phyloP scores from a whole-genome alignment of 2,329 filamentous ascomycete species.

The Colletotrichum cordylinicola region DNA sequence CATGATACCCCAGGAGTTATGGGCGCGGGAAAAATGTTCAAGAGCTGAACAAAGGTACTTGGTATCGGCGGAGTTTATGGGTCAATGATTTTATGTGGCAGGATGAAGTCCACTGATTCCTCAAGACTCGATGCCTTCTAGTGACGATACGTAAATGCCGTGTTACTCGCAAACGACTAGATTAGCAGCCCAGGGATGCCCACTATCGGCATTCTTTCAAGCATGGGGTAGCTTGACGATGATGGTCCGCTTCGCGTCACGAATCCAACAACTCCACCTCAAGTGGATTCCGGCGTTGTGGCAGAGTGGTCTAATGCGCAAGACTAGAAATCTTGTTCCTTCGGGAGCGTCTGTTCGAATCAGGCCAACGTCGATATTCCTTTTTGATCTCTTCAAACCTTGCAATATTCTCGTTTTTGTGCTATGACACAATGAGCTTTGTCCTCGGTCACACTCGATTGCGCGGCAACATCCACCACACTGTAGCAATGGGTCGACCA shows the following conservation, averaged over 20 bases:
- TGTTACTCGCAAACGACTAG: fast-evolving
- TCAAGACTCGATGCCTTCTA: not conserved
- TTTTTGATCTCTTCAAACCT: not conserved
- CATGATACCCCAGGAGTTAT: conserved; percentile 9
- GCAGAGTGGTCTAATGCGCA: not conserved
- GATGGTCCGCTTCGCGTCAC: fast-evolving
- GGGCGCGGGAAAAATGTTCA: not conserved
- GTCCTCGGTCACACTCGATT: no score
- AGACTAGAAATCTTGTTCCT: not conserved
- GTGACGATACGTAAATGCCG: fast-evolving
- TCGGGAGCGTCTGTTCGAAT: not conserved
- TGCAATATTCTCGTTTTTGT: no score
- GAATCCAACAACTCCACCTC: fast-evolving
- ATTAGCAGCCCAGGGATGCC: fast-evolving
- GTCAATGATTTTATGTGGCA: not conserved
- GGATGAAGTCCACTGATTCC: fast-evolving
- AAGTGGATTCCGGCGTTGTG: not conserved
- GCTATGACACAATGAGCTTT: no score
- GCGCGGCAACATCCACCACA: no score
- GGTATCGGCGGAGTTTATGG: not conserved
- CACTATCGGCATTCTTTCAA: not conserved
- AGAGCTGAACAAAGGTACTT: not conserved
- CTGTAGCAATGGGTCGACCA: no score
- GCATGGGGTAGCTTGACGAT: not conserved
- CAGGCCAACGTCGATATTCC: not conserved